Evolutionary conservation across 2,329 filamentous ascomycete species (phyloP).

Genomic region (Dactylellina sp.): DNA sequence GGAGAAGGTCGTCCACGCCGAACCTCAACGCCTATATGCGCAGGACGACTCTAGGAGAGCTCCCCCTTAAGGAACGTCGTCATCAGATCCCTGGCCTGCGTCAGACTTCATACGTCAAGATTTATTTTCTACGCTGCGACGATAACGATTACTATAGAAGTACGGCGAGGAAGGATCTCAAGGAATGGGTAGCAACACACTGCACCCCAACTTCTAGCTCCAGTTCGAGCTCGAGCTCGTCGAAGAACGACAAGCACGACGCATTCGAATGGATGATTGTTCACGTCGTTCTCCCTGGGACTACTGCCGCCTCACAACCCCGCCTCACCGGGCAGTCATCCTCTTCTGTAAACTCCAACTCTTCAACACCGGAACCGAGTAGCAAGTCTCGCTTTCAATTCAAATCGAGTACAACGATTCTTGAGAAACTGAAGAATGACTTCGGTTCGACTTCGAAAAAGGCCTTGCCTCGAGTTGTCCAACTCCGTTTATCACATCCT

Average conservation of each 20-base stretch:
- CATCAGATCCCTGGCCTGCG: slow-evolving; percentile 96
- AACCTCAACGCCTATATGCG: slow-evolving; percentile 48
- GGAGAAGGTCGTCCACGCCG: slow-evolving; percentile 55
- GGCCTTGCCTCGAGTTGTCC: slow-evolving; percentile 77
- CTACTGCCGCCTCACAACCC: slow-evolving; percentile 81
- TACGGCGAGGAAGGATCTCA: slow-evolving; percentile 78
- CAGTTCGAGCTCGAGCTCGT: slow-evolving; percentile 65
- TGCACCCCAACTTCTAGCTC: slow-evolving; percentile 70
- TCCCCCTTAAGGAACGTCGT: slow-evolving; percentile 71
- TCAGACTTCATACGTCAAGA: slow-evolving; percentile 91
- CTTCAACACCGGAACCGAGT: slow-evolving; percentile 70
- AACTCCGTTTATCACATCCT: slow-evolving; percentile 76
- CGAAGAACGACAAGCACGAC: slow-evolving; percentile 89
- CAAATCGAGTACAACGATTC: slow-evolving; percentile 79
- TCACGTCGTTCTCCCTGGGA: slow-evolving; percentile 91
- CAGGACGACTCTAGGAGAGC: slow-evolving; percentile 32
- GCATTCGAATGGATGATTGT: slow-evolving; percentile 95
- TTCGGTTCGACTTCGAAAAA: slow-evolving; percentile 80
- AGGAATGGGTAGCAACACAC: slow-evolving; percentile 90
- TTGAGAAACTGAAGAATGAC: slow-evolving; percentile 90
- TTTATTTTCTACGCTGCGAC: slow-evolving; percentile 90
- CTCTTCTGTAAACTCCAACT: slow-evolving; percentile 61
- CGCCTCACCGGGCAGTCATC: slow-evolving; percentile 68
- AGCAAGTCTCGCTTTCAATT: slow-evolving; percentile 80
- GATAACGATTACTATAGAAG: slow-evolving; percentile 94